These are phyloP conservation scores for Xylaria grammica DNA, from an alignment of 495 filamentous ascomycete genomes.

Conservation along the genomic window DNA sequence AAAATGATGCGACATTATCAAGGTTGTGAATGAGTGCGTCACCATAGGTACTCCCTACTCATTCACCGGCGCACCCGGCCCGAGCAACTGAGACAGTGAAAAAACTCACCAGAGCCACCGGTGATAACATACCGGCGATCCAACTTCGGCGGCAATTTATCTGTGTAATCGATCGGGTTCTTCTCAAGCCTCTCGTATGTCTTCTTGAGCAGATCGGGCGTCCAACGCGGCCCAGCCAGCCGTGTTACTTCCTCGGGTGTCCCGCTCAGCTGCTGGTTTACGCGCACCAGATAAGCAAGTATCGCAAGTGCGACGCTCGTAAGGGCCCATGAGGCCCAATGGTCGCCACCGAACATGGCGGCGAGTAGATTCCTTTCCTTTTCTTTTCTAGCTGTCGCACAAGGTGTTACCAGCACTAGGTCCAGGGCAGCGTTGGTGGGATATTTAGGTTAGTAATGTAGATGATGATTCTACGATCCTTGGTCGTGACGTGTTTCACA, in stretches of 20 bases:
- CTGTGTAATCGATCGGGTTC: slow-evolving; percentile 51
- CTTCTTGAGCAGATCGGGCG: slow-evolving; percentile 47
- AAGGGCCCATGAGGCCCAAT: slow-evolving; percentile 10
- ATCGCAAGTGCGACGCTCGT: slow-evolving; percentile 9
- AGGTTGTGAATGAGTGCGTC: background rate
- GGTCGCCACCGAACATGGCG: background rate
- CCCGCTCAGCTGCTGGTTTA: slow-evolving; percentile 52
- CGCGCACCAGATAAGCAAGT: slow-evolving; percentile 51
- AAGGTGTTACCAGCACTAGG: background rate
- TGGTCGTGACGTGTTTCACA: slow-evolving; percentile 3
- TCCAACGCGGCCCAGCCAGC: slow-evolving; percentile 57
- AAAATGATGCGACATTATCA: background rate
- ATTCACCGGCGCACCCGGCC: background rate
- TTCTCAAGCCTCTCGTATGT: slow-evolving; percentile 50
- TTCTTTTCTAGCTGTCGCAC: background rate
- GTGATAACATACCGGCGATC: slow-evolving; percentile 62
- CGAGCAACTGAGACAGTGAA: background rate
- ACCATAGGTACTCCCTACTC: background rate
- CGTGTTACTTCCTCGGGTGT: slow-evolving; percentile 53
- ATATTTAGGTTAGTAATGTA: background rate
- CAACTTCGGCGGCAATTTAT: slow-evolving; percentile 58
- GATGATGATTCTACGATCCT: slow-evolving; percentile 11
- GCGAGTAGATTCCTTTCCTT: background rate
- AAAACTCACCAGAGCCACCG: slow-evolving; percentile 60
- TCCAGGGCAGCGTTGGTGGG: background rate